These are phyloP conservation scores for Suillus clintonianus DNA, from an alignment of 768 basidiomycete genomes.

Conservation along the genomic window DNA sequence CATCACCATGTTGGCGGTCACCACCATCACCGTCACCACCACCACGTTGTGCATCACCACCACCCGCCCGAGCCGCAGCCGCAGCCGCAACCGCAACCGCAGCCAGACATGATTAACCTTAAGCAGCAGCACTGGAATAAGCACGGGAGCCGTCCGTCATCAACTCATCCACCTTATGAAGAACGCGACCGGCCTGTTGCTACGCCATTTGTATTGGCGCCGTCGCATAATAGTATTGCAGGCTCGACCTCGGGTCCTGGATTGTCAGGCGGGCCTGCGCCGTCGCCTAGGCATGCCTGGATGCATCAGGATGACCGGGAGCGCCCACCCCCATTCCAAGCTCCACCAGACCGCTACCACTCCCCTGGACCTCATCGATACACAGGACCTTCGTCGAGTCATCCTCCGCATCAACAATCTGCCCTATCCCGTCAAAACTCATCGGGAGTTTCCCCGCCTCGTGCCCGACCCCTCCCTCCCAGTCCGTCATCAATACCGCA, in stretches of 20 bases:
- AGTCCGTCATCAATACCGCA: constrained; percentile 10
- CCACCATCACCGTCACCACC: constrained; percentile 50
- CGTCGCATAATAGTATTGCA: constrained; percentile 41
- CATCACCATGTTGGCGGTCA: constrained; percentile 31
- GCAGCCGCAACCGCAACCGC: constrained; percentile 31
- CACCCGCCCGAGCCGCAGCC: constrained; percentile 34
- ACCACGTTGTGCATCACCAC: constrained; percentile 52
- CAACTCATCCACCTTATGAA: constrained; percentile 43
- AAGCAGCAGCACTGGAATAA: constrained; percentile 30
- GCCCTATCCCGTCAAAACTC: constrained; percentile 10
- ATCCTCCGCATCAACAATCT: constrained; percentile 4
- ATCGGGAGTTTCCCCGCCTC: constrained; percentile 37
- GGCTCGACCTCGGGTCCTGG: constrained; percentile 18
- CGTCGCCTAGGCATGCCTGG: constrained; percentile 48
- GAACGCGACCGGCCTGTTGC: constrained; percentile 55
- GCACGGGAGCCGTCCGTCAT: constrained; percentile 39
- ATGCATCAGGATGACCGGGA: constrained; percentile 26
- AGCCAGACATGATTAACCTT: constrained; percentile 24
- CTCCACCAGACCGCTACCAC: constrained; percentile 29
- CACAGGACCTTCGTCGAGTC: constrained; percentile 1
- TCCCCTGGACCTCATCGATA: constrained; percentile 25
- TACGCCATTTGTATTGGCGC: constrained; percentile 54
- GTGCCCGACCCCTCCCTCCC: constrained; percentile 31
- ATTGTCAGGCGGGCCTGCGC: constrained; percentile 20
- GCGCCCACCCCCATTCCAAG: constrained; percentile 29